phyloP scores from a whole-genome alignment of 306 rosid species.

The Trifolium dubium region DNA sequence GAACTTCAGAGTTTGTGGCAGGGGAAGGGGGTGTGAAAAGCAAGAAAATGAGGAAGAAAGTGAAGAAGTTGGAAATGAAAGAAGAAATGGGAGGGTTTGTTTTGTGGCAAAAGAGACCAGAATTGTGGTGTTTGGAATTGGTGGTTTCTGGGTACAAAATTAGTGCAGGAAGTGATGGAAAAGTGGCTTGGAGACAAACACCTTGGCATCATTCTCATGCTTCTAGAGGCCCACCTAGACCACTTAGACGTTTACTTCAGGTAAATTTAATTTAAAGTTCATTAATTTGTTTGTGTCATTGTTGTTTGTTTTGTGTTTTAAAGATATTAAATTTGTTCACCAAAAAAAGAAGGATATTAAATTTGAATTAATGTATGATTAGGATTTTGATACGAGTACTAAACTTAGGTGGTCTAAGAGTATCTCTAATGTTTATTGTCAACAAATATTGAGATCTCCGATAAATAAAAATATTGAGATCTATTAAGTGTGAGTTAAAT shows the following conservation, averaged over 20 bases:
- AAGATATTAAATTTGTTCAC: background rate
- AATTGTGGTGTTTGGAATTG: slow-evolving; percentile 90
- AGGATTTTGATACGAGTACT: background rate
- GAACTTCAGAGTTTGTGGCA: slow-evolving; percentile 61
- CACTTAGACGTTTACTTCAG: slow-evolving; percentile 88
- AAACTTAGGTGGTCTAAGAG: background rate
- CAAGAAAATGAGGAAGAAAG: slow-evolving; percentile 53
- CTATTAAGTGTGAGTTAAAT: too few relatives aligned
- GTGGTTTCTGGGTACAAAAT: slow-evolving; percentile 81
- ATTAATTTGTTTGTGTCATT: background rate
- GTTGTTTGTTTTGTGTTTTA: background rate
- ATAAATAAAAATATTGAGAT: too few relatives aligned
- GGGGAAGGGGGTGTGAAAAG: slow-evolving; percentile 55
- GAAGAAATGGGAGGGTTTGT: slow-evolving; percentile 96
- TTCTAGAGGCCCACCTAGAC: slow-evolving; percentile 94
- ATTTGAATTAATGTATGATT: background rate
- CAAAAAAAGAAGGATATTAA: too few relatives aligned
- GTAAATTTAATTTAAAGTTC: slow-evolving; percentile 40
- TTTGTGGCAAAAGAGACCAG: slow-evolving; percentile 90
- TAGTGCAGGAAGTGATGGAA: slow-evolving; percentile 94
- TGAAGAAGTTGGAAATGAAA: slow-evolving; percentile 41
- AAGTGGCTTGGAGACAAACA: slow-evolving; percentile 93
- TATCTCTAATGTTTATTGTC: too few relatives aligned
- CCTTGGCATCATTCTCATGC: slow-evolving; percentile 99
- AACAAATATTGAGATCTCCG: too few relatives aligned